phyloP scores from a whole-genome alignment of 2,329 filamentous ascomycete species.

The Penicillium sp. region DNA sequence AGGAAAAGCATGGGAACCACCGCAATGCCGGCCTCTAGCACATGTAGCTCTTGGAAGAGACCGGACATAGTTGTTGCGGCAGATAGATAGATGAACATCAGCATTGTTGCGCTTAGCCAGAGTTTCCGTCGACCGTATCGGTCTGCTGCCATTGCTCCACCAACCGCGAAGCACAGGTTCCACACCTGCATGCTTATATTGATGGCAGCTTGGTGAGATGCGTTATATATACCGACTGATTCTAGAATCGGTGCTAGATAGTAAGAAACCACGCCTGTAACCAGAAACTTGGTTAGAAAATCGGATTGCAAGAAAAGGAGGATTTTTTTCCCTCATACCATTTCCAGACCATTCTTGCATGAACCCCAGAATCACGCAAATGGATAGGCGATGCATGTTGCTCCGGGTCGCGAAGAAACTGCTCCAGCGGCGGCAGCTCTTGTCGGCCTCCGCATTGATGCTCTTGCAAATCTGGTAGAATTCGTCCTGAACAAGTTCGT shows the following conservation, averaged over 20 bases:
- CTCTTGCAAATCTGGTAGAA: slow-evolving; percentile 24
- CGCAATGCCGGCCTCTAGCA: slow-evolving; percentile 21
- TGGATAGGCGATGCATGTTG: slow-evolving; percentile 19
- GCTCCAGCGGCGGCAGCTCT: slow-evolving; percentile 15
- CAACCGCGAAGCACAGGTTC: slow-evolving; percentile 6
- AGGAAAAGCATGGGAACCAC: slow-evolving; percentile 26
- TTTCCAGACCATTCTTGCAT: slow-evolving; percentile 19
- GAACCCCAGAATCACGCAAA: slow-evolving; percentile 21
- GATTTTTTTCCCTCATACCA: neutral
- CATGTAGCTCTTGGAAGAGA: slow-evolving; percentile 15
- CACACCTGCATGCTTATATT: slow-evolving; percentile 15
- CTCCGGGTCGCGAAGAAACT: slow-evolving; percentile 15
- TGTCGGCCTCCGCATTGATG: slow-evolving; percentile 15
- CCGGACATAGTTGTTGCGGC: slow-evolving; percentile 15
- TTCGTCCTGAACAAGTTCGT: slow-evolving; percentile 21
- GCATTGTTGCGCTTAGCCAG: slow-evolving; percentile 11
- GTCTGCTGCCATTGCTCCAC: slow-evolving; percentile 6
- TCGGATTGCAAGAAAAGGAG: neutral
- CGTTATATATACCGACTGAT: slow-evolving; percentile 17
- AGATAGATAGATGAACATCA: slow-evolving; percentile 17
- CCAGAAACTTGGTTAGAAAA: neutral
- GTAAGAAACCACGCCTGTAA: slow-evolving; percentile 19
- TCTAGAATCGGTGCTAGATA: slow-evolving; percentile 19
- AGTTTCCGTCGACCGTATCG: slow-evolving; percentile 12
- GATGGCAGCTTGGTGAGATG: slow-evolving; percentile 11